Conservation (phyloP, 1,139 yeast genomes). For the Scheffersomyces insectosa region DNA sequence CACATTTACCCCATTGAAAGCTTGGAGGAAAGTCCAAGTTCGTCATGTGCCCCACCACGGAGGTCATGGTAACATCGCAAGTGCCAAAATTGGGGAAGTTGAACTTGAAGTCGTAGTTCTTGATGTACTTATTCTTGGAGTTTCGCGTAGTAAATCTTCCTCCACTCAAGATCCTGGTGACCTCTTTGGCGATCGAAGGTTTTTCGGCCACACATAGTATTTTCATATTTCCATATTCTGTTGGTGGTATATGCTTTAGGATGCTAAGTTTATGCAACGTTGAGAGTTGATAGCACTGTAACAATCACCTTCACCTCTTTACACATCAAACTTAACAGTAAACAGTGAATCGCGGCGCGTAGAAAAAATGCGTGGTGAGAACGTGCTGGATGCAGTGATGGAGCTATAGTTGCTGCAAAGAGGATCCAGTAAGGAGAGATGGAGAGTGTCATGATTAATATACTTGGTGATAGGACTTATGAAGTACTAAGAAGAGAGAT, state of each 20-base stretch:
- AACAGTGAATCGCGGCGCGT: too few relatives aligned
- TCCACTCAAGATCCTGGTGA: conserved; percentile 74
- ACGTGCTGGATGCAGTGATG: too few relatives aligned
- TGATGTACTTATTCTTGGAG: conserved; percentile 62
- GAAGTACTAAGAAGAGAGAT: too few relatives aligned
- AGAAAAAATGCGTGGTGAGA: too few relatives aligned
- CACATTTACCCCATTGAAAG: conserved; percentile 69
- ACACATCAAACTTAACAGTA: too few relatives aligned
- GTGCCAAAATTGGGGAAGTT: conserved; percentile 55
- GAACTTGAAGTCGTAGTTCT: conserved; percentile 78
- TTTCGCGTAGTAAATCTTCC: conserved; percentile 54
- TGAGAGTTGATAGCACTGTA: too few relatives aligned
- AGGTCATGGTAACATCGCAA: conserved; percentile 87
- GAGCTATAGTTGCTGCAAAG: too few relatives aligned
- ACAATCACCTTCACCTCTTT: too few relatives aligned
- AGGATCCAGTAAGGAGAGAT: background rate
- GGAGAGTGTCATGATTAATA: background rate
- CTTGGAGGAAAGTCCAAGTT: conserved; percentile 63
- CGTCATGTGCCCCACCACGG: conserved; percentile 85
- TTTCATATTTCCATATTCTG: conserved; percentile 42
- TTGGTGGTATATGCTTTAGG: too few relatives aligned
- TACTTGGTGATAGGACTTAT: too few relatives aligned
- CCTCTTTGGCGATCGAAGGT: conserved; percentile 90
- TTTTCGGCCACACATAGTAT: conserved; percentile 96
- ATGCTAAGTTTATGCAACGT: too few relatives aligned